A percentile compares a stretch with the other conserved stretches of the same genome.
Evolutionary conservation across 371 early-diverging fungal species (phyloP).

Genomic region (Apophysomyces sp.): DNA sequence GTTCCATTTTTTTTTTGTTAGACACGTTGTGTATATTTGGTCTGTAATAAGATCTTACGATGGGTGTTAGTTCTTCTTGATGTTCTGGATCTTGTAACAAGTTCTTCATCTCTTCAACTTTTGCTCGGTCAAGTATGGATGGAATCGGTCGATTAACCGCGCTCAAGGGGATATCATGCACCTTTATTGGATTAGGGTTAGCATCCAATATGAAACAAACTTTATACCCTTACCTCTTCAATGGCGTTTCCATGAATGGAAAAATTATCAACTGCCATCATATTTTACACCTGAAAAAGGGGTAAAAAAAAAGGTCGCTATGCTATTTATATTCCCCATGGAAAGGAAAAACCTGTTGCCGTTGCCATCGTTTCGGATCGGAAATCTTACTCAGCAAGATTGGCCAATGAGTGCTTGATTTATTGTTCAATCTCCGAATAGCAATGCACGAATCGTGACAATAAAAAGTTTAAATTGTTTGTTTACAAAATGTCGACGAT

Average conservation of each 20-base stretch:
- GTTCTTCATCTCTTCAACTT: conserved; percentile 41
- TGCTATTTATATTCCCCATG: background rate
- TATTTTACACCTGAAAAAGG: no score
- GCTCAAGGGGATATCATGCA: conserved; percentile 44
- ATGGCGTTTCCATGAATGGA: conserved; percentile 42
- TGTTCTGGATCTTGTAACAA: conserved; percentile 23
- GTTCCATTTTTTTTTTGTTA: no score
- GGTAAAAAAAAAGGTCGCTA: no score
- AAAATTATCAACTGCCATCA: conserved; percentile 29
- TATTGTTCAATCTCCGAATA: no score
- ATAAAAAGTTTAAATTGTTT: background rate
- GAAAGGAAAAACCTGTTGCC: background rate
- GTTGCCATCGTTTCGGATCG: background rate
- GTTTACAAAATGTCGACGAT: background rate
- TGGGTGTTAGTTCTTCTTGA: conserved; percentile 43
- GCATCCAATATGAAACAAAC: background rate
- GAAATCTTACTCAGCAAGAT: background rate
- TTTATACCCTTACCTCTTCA: conserved; percentile 20
- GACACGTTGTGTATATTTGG: background rate
- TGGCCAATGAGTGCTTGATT: background rate
- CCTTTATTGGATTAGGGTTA: conserved; percentile 11
- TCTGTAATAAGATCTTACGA: conserved; percentile 22
- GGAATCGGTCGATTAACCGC: conserved; percentile 47
- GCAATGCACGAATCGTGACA: no score
- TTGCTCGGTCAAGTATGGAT: conserved; percentile 37